phyloP scores from a whole-genome alignment of 1,284 basidiomycete genomes.

The Naganishia sp. region DNA sequence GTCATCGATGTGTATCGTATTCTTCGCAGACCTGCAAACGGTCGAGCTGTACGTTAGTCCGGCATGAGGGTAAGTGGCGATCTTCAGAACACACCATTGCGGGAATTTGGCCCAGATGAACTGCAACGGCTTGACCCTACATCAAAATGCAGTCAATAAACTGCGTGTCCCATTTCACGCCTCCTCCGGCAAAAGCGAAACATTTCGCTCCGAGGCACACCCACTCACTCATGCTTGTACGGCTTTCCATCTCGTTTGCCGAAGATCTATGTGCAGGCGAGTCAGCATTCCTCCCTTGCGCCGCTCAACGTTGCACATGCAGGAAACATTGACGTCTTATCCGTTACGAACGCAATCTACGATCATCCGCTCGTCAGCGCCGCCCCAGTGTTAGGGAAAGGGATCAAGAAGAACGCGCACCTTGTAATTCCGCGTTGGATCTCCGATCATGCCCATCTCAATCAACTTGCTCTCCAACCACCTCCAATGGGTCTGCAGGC shows the following conservation, averaged over 20 bases:
- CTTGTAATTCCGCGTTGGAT: slow-evolving; percentile 65
- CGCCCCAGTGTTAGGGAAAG: neutral
- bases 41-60: neutral
- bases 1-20: slow-evolving; percentile 86
- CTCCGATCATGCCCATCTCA: slow-evolving; percentile 80
- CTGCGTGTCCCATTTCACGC: too few relatives aligned
- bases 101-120: slow-evolving; percentile 86
- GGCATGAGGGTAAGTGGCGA: too few relatives aligned
- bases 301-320: slow-evolving; percentile 53
- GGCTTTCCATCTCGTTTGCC: slow-evolving; percentile 69
- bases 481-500: slow-evolving; percentile 69
- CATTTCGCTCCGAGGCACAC: too few relatives aligned
- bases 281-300: neutral
- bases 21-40: slow-evolving; percentile 62
- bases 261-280: slow-evolving; percentile 55
- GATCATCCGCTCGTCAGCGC: slow-evolving; percentile 25
- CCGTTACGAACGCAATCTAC: slow-evolving; percentile 62
- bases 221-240: slow-evolving; percentile 65
- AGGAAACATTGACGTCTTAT: slow-evolving; percentile 85
- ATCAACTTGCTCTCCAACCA: slow-evolving; percentile 90
- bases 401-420: slow-evolving; percentile 50
- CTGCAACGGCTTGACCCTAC: slow-evolving; percentile 72
- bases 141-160: slow-evolving; percentile 10
- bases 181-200: neutral
- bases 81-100: slow-evolving; percentile 62